Conservation (phyloP, 306 rosid species). For the Prunus armeniaca region DNA sequence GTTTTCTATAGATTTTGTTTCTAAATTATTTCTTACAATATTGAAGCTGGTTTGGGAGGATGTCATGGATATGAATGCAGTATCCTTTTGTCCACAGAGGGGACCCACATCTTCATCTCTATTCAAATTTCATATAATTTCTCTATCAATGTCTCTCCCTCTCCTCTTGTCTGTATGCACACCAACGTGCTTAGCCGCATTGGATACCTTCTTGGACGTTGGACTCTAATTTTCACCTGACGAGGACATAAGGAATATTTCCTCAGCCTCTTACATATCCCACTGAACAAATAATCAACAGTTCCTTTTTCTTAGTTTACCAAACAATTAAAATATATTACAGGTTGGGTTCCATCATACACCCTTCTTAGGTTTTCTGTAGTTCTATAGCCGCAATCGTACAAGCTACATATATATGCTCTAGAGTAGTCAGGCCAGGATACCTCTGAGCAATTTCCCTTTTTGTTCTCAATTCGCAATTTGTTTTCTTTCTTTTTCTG, state of each 20-base stretch:
- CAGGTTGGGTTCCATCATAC: too few relatives aligned
- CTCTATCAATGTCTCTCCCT: background rate
- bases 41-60: background rate
- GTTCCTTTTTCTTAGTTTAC: too few relatives aligned
- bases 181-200: conserved; percentile 14
- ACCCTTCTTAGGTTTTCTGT: too few relatives aligned
- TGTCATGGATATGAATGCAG: background rate
- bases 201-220: conserved; percentile 21
- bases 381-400: too few relatives aligned
- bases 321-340: too few relatives aligned
- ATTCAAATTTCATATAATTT: background rate
- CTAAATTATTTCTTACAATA: background rate
- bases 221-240: too few relatives aligned
- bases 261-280: background rate
- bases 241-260: conserved; percentile 2
- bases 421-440: too few relatives aligned
- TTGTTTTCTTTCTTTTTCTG: too few relatives aligned
- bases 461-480: too few relatives aligned
- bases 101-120: background rate
- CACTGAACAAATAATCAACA: background rate
- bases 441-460: too few relatives aligned
- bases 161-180: conserved; percentile 13
- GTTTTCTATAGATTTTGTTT: too few relatives aligned
- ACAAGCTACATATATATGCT: too few relatives aligned
- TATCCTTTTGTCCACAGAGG: background rate